Percentiles rank a stretch among this genome's conserved stretches.
phyloP scores from a whole-genome alignment of 208 protist genomes.

The Trypanosoma avium region DNA sequence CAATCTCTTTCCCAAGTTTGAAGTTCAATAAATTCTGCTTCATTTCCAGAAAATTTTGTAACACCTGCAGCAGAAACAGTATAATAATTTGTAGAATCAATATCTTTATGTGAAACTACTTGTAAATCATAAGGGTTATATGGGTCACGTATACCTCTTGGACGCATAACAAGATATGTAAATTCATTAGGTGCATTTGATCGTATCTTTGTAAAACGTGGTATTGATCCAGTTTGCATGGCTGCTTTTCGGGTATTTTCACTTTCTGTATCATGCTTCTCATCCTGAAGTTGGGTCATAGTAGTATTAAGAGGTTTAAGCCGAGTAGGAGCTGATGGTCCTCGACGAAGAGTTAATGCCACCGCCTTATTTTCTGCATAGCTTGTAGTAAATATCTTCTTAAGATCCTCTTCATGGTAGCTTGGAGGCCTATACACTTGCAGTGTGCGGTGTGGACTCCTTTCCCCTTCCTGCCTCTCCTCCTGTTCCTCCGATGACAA shows the following conservation, averaged over 20 bases:
- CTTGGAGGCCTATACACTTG: slow-evolving; percentile 72
- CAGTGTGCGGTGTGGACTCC: slow-evolving; percentile 36
- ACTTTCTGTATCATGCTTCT: neutral
- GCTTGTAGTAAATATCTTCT: slow-evolving; percentile 36
- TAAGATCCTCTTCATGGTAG: slow-evolving; percentile 54
- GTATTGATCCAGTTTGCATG: slow-evolving; percentile 34
- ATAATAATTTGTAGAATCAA: slow-evolving; percentile 88
- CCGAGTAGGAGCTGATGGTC: slow-evolving; percentile 22
- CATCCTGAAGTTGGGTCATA: neutral
- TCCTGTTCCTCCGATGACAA: no score
- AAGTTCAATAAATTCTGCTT: slow-evolving; percentile 93
- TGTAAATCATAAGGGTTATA: slow-evolving; percentile 95
- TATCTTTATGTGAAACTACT: slow-evolving; percentile 88
- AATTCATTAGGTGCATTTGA: slow-evolving; percentile 91
- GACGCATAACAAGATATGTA: slow-evolving; percentile 86
- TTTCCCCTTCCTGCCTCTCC: no score
- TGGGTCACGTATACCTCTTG: slow-evolving; percentile 75
- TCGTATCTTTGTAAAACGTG: slow-evolving; percentile 70
- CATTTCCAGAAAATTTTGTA: slow-evolving; percentile 90
- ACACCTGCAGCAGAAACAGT: slow-evolving; percentile 93
- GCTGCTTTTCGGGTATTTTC: neutral
- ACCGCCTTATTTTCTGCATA: slow-evolving; percentile 34
- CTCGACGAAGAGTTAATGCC: slow-evolving; percentile 24
- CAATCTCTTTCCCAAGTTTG: slow-evolving; percentile 93
- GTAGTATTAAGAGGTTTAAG: slow-evolving; percentile 29